Evolutionary conservation across 371 early-diverging fungal genomes (phyloP).

Genomic region (Actinomortierella ambigua): DNA sequence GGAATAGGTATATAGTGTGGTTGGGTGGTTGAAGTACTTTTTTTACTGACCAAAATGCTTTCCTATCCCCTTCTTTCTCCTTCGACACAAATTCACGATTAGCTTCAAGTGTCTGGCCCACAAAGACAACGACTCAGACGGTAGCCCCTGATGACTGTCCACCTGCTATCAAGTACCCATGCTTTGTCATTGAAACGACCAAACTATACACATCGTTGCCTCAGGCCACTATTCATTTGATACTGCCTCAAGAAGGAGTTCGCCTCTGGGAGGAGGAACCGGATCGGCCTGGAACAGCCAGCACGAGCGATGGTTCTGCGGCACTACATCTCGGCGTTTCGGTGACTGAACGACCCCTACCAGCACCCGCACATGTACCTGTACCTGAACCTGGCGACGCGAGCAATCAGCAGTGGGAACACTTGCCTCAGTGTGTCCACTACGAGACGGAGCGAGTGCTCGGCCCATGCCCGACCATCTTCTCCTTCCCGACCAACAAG

Average conservation of each 20-base stretch:
- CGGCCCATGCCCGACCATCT: slow-evolving; percentile 13
- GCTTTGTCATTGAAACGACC: slow-evolving; percentile 9
- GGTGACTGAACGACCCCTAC: not conserved
- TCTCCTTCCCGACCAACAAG: slow-evolving; percentile 1
- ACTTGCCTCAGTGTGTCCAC: slow-evolving; percentile 12
- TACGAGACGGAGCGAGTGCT: slow-evolving; percentile 3
- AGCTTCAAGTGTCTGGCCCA: slow-evolving; percentile 13
- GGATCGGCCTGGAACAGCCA: too few species aligned
- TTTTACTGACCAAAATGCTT: too few species aligned
- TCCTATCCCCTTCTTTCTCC: too few species aligned
- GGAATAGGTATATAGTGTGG: too few species aligned
- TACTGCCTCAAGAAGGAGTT: slow-evolving; percentile 4
- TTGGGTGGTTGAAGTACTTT: too few species aligned
- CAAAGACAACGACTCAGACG: slow-evolving; percentile 2
- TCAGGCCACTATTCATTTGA: slow-evolving; percentile 12
- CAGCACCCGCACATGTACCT: too few species aligned
- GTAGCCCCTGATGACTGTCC: slow-evolving; percentile 13
- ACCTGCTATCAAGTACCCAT: slow-evolving; percentile 10
- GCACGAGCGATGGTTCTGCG: too few species aligned
- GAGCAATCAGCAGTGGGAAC: not conserved
- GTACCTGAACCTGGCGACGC: not conserved
- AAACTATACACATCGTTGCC: slow-evolving; percentile 1
- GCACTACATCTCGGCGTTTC: too few species aligned
- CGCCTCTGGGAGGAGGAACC: not conserved
- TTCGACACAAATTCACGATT: too few species aligned